Conservation (phyloP, 768 basidiomycete species). For the Kwoniella dejecticola region DNA sequence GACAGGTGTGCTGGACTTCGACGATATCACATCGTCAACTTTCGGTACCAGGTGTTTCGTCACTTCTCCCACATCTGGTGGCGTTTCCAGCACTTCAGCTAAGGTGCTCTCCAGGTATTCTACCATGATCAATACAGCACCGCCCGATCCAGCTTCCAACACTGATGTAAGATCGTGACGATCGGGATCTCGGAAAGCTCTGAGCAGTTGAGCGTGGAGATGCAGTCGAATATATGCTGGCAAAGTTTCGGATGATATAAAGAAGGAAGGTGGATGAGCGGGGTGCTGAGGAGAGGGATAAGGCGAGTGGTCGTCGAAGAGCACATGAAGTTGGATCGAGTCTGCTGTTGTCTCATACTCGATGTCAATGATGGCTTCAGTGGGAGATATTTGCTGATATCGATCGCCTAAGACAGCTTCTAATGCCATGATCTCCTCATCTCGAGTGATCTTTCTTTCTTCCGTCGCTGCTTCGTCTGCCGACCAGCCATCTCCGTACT, state of each 20-base stretch:
- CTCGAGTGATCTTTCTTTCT: constrained; percentile 42
- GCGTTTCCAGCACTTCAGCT: constrained; percentile 64
- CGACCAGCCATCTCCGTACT: constrained; percentile 33
- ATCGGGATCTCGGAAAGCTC: constrained; percentile 61
- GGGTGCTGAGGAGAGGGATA: constrained; percentile 59
- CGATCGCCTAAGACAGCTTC: constrained; percentile 54
- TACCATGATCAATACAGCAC: constrained; percentile 67
- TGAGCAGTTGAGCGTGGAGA: constrained; percentile 69
- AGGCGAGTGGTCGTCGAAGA: constrained; percentile 61
- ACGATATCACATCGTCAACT: constrained; percentile 21
- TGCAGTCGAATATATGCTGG: constrained; percentile 82
- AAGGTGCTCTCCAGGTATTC: constrained; percentile 72
- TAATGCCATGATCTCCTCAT: constrained; percentile 56
- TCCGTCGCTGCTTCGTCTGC: constrained; percentile 35
- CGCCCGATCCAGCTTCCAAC: constrained; percentile 66
- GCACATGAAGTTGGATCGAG: constrained; percentile 65
- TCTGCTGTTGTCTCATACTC: constrained; percentile 25
- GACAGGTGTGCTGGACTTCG: constrained; percentile 4
- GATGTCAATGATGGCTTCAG: constrained; percentile 46
- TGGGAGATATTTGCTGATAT: constrained; percentile 31
- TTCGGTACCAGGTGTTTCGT: constrained; percentile 63
- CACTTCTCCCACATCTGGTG: constrained; percentile 73
- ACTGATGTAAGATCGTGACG: constrained; percentile 58
- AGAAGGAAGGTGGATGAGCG: constrained; percentile 67
- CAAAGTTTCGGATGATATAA: constrained; percentile 67